Evolutionary conservation across 2,329 filamentous ascomycete genomes (phyloP), one percentile per base, ranked within the genome.

Genomic region (Periglandula ipomoeae): DNA sequence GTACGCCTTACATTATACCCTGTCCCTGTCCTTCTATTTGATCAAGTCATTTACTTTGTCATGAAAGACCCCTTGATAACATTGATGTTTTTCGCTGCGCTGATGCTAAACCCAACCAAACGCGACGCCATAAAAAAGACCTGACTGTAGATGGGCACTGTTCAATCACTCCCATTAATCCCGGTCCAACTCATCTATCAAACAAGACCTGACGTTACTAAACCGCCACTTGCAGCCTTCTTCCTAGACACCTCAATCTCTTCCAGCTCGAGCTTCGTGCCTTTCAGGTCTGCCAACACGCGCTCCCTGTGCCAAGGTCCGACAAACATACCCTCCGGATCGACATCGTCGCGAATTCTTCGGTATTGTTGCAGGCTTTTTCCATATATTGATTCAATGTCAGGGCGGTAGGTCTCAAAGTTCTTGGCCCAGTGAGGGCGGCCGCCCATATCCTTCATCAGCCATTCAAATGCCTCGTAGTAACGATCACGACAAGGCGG

Each of bases 401-500:
- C 80, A 0, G 70, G 59, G 10, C 77, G 74, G 4, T 77, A 73
- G 8, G 76, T 74, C 42, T 74, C 71, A 65, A 94, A 95, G 64
- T 95, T 95, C 75, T 95, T 95, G 7, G 89, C 89, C 87, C 89
- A 95, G 67, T 95, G 89, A 17, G 89, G 89, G 41, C 79, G 79
- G 8, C 85, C 89, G 46, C 85, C 87, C 57, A 94, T 72, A 40
- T 94, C 86, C 51, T 81, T 82, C 89, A 95, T 95, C 41, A 95
- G 72, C 74, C 84, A 91, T 66, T 95, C 89, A 55, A 95, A 95
- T 1, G 85, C 89, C 66, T 90, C 76, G 65, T 95, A 95, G 71
- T 95, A 95, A 42, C 85, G 78, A 47, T 76, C 74, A 47, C 74
- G 78, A 59, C 85, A 90, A 0, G 87, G 85, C 9, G 89, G 89